A percentile compares a stretch with the other conserved stretches of the same genome.
Evolutionary conservation across 352 stramenopile species (phyloP).

Genomic region (Phytopythium mirpurense): DNA sequence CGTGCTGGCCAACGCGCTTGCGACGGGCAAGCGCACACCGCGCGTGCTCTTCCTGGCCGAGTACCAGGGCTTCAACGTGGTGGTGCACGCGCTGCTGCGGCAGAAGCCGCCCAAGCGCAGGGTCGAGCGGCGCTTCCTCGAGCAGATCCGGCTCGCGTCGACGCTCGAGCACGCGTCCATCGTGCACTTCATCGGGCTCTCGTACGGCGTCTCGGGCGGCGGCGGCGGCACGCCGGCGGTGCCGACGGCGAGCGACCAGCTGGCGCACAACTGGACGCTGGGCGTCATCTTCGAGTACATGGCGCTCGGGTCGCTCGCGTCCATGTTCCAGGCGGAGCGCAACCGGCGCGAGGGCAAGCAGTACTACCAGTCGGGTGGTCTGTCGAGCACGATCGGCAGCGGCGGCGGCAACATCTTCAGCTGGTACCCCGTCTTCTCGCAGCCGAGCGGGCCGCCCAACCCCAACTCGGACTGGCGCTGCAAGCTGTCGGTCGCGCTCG

Average conservation of each 20-base stretch:
- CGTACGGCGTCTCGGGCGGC: slow-evolving; percentile 43
- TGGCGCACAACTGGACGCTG: slow-evolving; percentile 46
- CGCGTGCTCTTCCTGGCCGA: slow-evolving; percentile 48
- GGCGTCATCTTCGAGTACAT: slow-evolving; percentile 78
- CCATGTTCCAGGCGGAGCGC: slow-evolving; percentile 54
- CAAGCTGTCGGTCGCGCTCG: slow-evolving; percentile 73
- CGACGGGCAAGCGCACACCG: slow-evolving; percentile 16
- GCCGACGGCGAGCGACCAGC: slow-evolving; percentile 17
- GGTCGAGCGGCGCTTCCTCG: slow-evolving; percentile 50
- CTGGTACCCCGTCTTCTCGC: slow-evolving; percentile 44
- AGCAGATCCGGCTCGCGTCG: slow-evolving; percentile 61
- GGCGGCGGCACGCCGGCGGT: too few species aligned
- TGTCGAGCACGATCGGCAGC: slow-evolving; percentile 27
- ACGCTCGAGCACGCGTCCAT: slow-evolving; percentile 58
- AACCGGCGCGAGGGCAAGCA: slow-evolving; percentile 51
- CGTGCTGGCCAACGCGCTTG: slow-evolving; percentile 13
- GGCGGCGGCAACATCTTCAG: slow-evolving; percentile 45
- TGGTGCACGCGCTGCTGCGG: slow-evolving; percentile 51
- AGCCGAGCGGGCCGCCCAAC: slow-evolving; percentile 32
- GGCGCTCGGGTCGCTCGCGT: slow-evolving; percentile 49
- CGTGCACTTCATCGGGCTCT: slow-evolving; percentile 79
- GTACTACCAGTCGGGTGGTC: slow-evolving; percentile 29
- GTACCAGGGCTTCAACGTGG: slow-evolving; percentile 68
- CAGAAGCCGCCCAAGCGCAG: slow-evolving; percentile 33
- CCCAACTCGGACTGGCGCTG: slow-evolving; percentile 50